Evolutionary conservation across 345 rosid species (phyloP), one percentile per base, ranked within the genome.

Genomic region (Durio zibethinus): DNA sequence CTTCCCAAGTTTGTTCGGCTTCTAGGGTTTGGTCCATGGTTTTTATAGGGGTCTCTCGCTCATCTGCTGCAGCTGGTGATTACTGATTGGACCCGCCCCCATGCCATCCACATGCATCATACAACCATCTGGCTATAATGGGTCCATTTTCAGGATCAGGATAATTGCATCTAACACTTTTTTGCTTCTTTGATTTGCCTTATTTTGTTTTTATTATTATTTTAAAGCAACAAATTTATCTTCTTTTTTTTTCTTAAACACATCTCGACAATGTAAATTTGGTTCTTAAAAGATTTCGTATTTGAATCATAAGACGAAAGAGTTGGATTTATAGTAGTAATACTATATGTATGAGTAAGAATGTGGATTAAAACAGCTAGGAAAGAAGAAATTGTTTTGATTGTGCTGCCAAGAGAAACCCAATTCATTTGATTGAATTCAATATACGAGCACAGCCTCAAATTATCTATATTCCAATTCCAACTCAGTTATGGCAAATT

Each of bases 101-200:
- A 60, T 60, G 64, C 64, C 16, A 59, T 59, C 20, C 64, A 29
- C 64, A 60, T 60, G 64, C 64, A 60, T 27, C 64, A 27, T 60
- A 60, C 64, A 27, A 2, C 20, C 20, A 10, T 60, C 36, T 12
- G 0, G 35, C 64, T 29, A 4, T 12, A 27, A 11, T 60, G 64
- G 36, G 64, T 60, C 64, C 64, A 27, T 60, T 60, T 25, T 10
- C 7, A 59, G 35, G 18, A 21, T 56, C 61, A 23, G 29, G 60
- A 57, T 54, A 2, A 54, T 54, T 21, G 27, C 60, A 54, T 54
- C 31, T 9, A 56, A 23, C 61, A 23, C 31, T 59, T 25, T 59
- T 59, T 59, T 59, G 2, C 10, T 40, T 57, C 21, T 18, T 18
- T 40, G 0, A 18, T 5, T 52, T 52, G n/a, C n/a, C 3, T 16